Conservation (phyloP, 2,329 filamentous ascomycete genomes). For the Penicillium italicum region DNA sequence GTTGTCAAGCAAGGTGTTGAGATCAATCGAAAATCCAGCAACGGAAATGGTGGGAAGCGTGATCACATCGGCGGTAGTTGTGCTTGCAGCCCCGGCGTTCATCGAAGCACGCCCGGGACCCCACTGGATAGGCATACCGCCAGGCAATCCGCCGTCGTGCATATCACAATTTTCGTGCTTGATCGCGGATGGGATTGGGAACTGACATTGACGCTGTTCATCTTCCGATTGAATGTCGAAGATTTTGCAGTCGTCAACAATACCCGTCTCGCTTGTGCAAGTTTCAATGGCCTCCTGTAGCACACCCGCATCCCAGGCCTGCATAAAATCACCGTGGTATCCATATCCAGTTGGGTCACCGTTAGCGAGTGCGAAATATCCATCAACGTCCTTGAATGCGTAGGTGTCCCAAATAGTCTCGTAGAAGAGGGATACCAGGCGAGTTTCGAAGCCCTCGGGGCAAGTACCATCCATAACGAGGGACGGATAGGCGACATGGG, state of each 20-base stretch:
- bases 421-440: slow-evolving; percentile 72
- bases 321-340: slow-evolving; percentile 76
- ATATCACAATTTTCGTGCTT: slow-evolving; percentile 58
- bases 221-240: slow-evolving; percentile 65
- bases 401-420: slow-evolving; percentile 81
- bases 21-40: slow-evolving; percentile 6
- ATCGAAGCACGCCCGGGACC: slow-evolving; percentile 44
- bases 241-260: slow-evolving; percentile 68
- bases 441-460: slow-evolving; percentile 63
- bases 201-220: slow-evolving; percentile 57
- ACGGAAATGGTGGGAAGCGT: slow-evolving; percentile 8
- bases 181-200: slow-evolving; percentile 57
- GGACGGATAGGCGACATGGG: slow-evolving; percentile 73
- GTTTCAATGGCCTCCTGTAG: slow-evolving; percentile 68
- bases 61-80: neutral
- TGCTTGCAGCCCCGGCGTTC: neutral
- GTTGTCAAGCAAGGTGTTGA: slow-evolving; percentile 4
- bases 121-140: slow-evolving; percentile 52
- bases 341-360: slow-evolving; percentile 73
- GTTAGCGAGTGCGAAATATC: slow-evolving; percentile 72
- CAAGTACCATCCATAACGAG: slow-evolving; percentile 73
- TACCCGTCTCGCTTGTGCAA: slow-evolving; percentile 69
- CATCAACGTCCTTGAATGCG: slow-evolving; percentile 58
- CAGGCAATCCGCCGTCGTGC: slow-evolving; percentile 61
- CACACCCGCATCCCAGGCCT: slow-evolving; percentile 68